These are phyloP conservation scores for Osmanthus fragrans DNA, from an alignment of 257 asterid genomes.

Conservation along the genomic window DNA sequence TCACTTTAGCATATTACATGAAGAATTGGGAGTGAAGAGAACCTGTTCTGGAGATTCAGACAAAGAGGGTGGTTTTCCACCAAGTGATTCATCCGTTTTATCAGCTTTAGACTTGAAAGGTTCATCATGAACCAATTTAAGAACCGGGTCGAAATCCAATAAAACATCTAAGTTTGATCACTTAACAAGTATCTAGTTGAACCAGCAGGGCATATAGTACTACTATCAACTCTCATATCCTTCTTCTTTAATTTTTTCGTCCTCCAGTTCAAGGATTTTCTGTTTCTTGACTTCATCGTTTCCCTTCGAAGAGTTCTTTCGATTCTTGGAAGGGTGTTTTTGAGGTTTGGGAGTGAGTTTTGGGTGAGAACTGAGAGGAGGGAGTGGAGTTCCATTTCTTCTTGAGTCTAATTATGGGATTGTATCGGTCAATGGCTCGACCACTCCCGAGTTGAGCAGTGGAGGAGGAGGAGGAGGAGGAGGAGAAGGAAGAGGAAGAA, in stretches of 20 bases:
- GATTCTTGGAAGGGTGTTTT: constrained; percentile 26
- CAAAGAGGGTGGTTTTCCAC: constrained; percentile 22
- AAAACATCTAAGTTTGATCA: constrained; percentile 41
- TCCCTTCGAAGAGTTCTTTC: constrained; percentile 20
- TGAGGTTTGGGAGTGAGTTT: constrained; percentile 32
- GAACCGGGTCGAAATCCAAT: constrained; percentile 43
- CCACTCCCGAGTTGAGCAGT: constrained; percentile 33
- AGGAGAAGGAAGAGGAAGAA: constrained; percentile 33
- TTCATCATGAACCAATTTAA: constrained; percentile 22
- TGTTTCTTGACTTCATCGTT: constrained; percentile 23
- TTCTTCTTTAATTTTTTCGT: not conserved
- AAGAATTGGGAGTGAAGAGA: not conserved
- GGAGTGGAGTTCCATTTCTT: constrained; percentile 27
- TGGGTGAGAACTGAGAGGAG: constrained; percentile 35
- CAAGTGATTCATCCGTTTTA: constrained; percentile 29
- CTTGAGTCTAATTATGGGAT: constrained; percentile 51
- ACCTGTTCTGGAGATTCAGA: constrained; percentile 50
- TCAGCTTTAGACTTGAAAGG: constrained; percentile 1
- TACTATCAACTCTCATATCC: not conserved
- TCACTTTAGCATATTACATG: not conserved
- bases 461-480: constrained; percentile 47
- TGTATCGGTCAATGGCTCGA: constrained; percentile 57
- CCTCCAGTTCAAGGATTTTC: constrained; percentile 13
- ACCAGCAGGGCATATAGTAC: constrained; percentile 62
- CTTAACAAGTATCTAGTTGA: constrained; percentile 69